These are phyloP conservation scores for Scheffersomyces coipomensis DNA, from an alignment of 805 yeast genomes.

Conservation along the genomic window DNA sequence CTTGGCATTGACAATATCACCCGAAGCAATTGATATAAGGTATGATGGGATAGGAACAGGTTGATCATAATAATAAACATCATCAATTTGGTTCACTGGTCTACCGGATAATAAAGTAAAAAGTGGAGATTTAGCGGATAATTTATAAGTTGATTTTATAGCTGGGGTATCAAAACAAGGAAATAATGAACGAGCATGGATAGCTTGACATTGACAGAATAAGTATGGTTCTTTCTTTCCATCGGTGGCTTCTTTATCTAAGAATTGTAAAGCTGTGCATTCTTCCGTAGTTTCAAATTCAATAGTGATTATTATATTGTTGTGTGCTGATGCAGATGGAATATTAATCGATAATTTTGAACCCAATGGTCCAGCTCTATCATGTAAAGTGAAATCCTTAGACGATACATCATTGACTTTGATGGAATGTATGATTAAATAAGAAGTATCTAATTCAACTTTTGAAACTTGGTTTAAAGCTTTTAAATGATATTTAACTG, in stretches of 20 bases:
- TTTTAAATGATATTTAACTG: conserved; percentile 47
- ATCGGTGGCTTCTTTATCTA: conserved; percentile 69
- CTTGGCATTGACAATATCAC: conserved; percentile 62
- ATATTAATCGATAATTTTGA: conserved; percentile 21
- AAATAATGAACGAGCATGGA: conserved; percentile 82
- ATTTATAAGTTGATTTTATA: conserved; percentile 63
- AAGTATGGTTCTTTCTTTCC: conserved; percentile 69
- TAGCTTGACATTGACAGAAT: conserved; percentile 90
- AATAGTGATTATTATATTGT: conserved; percentile 28
- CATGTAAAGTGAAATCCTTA: conserved; percentile 38
- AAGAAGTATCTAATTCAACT: conserved; percentile 70
- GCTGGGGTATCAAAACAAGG: conserved; percentile 93
- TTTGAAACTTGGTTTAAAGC: conserved; percentile 8
- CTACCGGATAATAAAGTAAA: conserved; percentile 78
- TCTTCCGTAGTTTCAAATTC: conserved; percentile 67
- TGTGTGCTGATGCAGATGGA: not conserved
- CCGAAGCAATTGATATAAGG: conserved; percentile 80
- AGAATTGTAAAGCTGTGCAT: conserved; percentile 86
- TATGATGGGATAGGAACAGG: conserved; percentile 85
- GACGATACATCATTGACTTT: conserved; percentile 19
- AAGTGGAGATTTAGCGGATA: conserved; percentile 58
- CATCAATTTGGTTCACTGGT: conserved; percentile 20
- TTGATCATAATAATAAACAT: conserved; percentile 50
- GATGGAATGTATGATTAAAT: conserved; percentile 46
- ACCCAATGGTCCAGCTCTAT: conserved; percentile 57